A percentile compares a stretch with the other conserved stretches of the same genome.
These are phyloP conservation scores for Adenanthera pavonina DNA, from an alignment of 306 rosid species.

Conservation along the genomic window DNA sequence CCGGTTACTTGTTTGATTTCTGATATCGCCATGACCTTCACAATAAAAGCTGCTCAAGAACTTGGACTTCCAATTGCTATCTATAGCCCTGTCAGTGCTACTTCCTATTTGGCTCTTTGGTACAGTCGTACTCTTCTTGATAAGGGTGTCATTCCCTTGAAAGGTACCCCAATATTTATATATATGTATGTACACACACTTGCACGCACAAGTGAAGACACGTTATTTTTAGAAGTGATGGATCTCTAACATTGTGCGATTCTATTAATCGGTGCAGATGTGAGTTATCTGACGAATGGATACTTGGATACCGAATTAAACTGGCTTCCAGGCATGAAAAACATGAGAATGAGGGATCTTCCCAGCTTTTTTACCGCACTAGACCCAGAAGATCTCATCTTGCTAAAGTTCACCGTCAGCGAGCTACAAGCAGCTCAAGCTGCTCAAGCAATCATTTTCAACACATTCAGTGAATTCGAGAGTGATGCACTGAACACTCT, in stretches of 20 bases:
- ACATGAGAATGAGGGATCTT: background rate
- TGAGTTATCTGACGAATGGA: background rate
- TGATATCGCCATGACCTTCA: background rate
- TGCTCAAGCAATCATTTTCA: background rate
- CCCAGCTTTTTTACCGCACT: background rate
- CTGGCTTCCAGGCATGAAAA: background rate
- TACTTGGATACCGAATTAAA: background rate
- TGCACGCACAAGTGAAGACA: no score
- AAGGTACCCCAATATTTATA: background rate
- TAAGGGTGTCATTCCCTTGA: background rate
- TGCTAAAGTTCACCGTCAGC: background rate
- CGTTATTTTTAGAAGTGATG: background rate
- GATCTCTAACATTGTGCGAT: background rate
- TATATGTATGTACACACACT: no score
- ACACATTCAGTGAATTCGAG: background rate
- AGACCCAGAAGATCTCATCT: background rate
- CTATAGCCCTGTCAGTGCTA: background rate
- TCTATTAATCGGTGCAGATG: background rate
- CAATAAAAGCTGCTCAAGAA: background rate
- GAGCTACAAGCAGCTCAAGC: background rate
- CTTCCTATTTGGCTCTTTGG: background rate
- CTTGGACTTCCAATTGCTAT: background rate
- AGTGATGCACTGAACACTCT: background rate
- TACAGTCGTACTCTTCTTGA: background rate
- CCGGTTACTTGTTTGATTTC: background rate